These are phyloP conservation scores for Hypoxylon sp. DNA, from an alignment of 2,329 filamentous ascomycete genomes.

Conservation along the genomic window DNA sequence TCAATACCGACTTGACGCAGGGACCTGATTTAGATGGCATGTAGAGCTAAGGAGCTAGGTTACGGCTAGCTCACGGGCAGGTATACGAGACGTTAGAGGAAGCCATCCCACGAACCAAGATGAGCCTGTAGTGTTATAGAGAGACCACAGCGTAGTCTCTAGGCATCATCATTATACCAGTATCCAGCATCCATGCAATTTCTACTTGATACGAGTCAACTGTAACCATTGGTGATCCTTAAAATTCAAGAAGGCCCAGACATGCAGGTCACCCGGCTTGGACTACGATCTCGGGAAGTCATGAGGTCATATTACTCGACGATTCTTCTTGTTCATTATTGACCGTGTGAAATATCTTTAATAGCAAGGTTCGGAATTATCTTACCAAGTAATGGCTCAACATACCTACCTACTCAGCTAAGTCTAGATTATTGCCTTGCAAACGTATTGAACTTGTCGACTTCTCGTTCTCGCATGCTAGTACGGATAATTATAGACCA, in stretches of 20 bases:
- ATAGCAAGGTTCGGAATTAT: background rate
- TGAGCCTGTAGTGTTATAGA: constrained; percentile 10
- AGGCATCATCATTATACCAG: constrained; percentile 34
- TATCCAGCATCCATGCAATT: constrained; percentile 11
- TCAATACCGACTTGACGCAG: constrained; percentile 61
- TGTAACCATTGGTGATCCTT: background rate
- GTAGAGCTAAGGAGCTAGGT: background rate
- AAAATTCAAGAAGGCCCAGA: no score
- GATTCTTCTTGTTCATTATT: background rate
- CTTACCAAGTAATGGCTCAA: background rate
- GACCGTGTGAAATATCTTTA: background rate
- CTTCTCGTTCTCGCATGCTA: background rate
- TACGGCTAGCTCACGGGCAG: background rate
- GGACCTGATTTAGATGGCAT: constrained; percentile 10
- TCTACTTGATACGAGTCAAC: background rate
- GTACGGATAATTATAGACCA: background rate
- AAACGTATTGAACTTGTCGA: background rate
- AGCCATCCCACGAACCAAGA: background rate
- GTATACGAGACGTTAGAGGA: background rate
- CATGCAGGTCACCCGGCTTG: no score
- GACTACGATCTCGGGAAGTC: no score
- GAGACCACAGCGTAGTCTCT: constrained; percentile 12
- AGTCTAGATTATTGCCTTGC: background rate
- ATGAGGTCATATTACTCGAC: background rate
- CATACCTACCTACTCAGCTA: background rate